Evolutionary conservation across 352 stramenopile species (phyloP), one percentile per base, ranked within the genome.

Genomic region (Peronospora destructor): DNA sequence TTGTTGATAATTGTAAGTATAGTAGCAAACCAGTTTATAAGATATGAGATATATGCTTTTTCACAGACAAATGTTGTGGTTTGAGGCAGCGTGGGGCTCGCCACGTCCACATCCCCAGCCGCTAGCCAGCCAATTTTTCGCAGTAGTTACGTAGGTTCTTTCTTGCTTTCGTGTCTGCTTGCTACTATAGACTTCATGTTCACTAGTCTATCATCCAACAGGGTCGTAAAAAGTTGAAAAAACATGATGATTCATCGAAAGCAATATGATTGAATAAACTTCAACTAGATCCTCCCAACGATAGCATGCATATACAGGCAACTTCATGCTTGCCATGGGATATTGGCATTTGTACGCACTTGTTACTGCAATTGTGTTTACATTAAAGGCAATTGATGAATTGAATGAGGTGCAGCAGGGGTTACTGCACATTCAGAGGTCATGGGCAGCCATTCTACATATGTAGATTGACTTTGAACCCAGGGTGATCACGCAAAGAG

Each of bases 101-200:
- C 54, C 59, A 67, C 59, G 59, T 64, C 59, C 59, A 67, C 59
- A 59, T 45, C 45, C 56, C 44, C 56, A 55, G 25, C 46, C 56
- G 50, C 43, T 56, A 61, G 49, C 61, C 61, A 69, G 60, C 56
- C 60, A 68, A 69, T 69, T 69, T 69, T 62, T 62, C 55, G 40
- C 34, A 61, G 39, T 65, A 38, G 45, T 66, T 69, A 49, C 52
- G 53, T 49, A n/a, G 44, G 39, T 61, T 50, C 39, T 55, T 64
- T 40, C 45, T 60, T 14, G 32, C 34, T 60, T 64, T 33, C 32
- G 37, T 33, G 38, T 43, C 42, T 29, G 38, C 39, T 56, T 56
- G 45, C 45, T 45, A 48, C 14, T 13, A 48, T 4, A 14, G 37
- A 48, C 23, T 26, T 26, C 3, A 26, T 26, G 23, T 26, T 26